Base-by-base conservation (phyloP, 768 basidiomycete species). In the Pleurotus pulmonarius region DNA sequence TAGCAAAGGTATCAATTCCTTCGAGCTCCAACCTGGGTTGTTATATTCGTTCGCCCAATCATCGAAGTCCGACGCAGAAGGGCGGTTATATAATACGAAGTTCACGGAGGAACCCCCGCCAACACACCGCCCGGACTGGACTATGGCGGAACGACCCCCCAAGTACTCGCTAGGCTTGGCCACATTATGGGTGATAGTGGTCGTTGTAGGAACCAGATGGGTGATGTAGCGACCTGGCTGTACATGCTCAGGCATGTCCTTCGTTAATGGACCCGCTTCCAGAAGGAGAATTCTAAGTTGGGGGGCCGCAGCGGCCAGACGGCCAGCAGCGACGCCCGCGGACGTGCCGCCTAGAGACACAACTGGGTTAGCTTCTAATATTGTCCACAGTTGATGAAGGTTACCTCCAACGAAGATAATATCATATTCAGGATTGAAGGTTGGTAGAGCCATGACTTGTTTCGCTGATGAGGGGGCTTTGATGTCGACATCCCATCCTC, bases 21-120 rank as follows among this genome's bases (percentile, higher is more conserved):
- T 58, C 2, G 66, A 60, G 26, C 58, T 55, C 68, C 66, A 69
- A 0, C 68, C 68, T 4, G 55, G 16, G n/a, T 68, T 67, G 5
- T 59, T 59, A 7, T 59, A 54, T 11, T 58, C 37, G 1, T 52
- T 63, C 53, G 57, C 58, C 68, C 68, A 69, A 15, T 61, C 68
- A 29, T 69, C 67, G 37, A 59, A 69, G 41, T 69, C 67, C 9
- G 65, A 65, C 2, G 64, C 64, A 16, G 69, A 56, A 1, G 64
- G 60, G 3, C 68, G 64, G 18, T 56, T 63, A 22, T 63, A 61
- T 4, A 65, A 59, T 39, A 64, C 63, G 11, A 63, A 55, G 39
- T 62, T 68, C 40, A 47, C 38, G 1, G 56, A 51, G 12, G 53
- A 24, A 5, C 60, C 69, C 15, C 69, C 69, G 7, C 68, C 68